Evolutionary conservation across 768 basidiomycete species (phyloP), one percentile per base, ranked within the genome.

Genomic region (Pisolithus albus): DNA sequence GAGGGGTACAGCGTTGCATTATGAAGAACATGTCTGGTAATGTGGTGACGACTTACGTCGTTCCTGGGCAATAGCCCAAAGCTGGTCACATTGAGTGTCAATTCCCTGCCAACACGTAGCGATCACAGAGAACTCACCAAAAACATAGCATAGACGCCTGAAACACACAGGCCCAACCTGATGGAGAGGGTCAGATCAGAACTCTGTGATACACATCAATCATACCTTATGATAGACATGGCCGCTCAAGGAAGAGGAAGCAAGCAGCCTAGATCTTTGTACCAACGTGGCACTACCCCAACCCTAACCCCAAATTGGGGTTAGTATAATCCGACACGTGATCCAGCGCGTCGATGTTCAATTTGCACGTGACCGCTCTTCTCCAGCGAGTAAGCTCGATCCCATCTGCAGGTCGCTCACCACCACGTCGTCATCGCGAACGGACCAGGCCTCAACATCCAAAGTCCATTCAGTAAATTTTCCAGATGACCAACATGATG

Each of bases 1-100:
- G 52, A 0, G 52, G 37, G 32, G 21, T 34, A 9, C 21, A 37
- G 18, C 15, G 21, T 56, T 36, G 56, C 47, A n/a, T 32, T 13
- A 26, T 19, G 16, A 30, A 5, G 23, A 28, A 50, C 30, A n/a
- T 8, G 23, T 19, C 10, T 18, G 34, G 46, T 5, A 41, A 32
- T 34, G 18, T 26, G 30, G 1, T 8, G 23, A 28, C 7, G 47
- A 69, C 81, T 61, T 68, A 96, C 94, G 66, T 69, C 94, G 78
- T 73, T 98, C 96, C 73, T 99, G 96, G 8, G 92, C 89, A 41
- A 94, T 81, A 10, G 89, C 92, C 92, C 92, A 91, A 46, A 92
- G 67, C 90, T 92, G 57, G 52, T 18, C 21, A 40, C 11, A 34
- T 38, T 45, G 45, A 45, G 24, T 34, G 47, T 56, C 36, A 60